These are phyloP conservation scores for Ceratobasidium sp. DNA, from an alignment of 1,284 basidiomycete genomes.

Conservation along the genomic window DNA sequence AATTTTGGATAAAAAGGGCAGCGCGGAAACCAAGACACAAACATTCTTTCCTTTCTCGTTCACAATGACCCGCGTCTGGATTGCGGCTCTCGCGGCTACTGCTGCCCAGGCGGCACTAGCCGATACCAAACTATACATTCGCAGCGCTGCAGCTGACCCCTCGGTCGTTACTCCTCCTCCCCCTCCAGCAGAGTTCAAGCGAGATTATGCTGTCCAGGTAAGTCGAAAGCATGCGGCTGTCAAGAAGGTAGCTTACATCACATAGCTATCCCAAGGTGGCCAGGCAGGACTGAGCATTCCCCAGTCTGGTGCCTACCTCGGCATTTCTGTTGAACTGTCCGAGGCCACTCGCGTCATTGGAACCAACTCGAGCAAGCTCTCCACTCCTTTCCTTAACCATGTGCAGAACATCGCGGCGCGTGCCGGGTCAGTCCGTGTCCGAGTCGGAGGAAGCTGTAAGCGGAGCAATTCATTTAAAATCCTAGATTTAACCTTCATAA, in stretches of 20 bases:
- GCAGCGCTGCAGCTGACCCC: no score
- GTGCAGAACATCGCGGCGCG: constrained; percentile 69
- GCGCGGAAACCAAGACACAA: no score
- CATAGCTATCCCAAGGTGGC: constrained; percentile 53
- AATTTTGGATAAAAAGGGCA: no score
- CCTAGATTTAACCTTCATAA: constrained; percentile 54
- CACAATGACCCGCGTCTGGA: constrained; percentile 21
- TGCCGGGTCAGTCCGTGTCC: constrained; percentile 60
- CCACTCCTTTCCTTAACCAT: constrained; percentile 75
- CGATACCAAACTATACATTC: no score
- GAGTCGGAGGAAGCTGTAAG: constrained; percentile 80
- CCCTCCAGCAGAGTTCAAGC: constrained; percentile 52
- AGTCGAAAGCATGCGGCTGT: no score
- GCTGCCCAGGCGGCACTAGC: neutral
- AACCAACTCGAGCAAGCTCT: constrained; percentile 50
- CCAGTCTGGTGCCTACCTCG: constrained; percentile 66
- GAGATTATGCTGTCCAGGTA: no score
- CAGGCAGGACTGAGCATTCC: constrained; percentile 56
- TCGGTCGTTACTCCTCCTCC: constrained; percentile 55
- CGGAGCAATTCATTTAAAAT: constrained; percentile 58
- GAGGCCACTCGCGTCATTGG: constrained; percentile 61
- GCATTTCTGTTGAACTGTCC: constrained; percentile 76
- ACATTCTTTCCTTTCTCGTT: neutral
- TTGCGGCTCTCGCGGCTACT: neutral
- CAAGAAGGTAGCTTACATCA: constrained; percentile 56